These are phyloP conservation scores for Candida rishiriensis DNA, from an alignment of 805 yeast species.

Conservation along the genomic window DNA sequence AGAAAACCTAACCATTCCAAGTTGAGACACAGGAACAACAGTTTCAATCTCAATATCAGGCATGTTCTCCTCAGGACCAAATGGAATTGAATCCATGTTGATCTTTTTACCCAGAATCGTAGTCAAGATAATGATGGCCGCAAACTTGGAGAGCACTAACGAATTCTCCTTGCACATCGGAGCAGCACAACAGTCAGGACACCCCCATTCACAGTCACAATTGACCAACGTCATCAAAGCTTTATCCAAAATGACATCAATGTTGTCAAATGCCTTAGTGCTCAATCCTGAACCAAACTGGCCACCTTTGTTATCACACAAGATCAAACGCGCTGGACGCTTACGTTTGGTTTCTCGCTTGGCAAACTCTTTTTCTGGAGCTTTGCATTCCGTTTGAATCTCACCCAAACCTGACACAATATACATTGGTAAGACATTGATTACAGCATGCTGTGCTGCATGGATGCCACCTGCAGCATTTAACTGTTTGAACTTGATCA, in stretches of 20 bases:
- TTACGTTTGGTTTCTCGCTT: constrained; percentile 62
- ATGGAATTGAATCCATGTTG: constrained; percentile 45
- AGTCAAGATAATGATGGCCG: constrained; percentile 67
- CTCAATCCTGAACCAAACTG: constrained; percentile 75
- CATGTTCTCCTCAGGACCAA: constrained; percentile 76
- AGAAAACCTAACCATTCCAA: constrained; percentile 50
- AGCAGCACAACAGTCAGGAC: constrained; percentile 85
- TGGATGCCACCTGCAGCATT: constrained; percentile 91
- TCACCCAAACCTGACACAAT: constrained; percentile 75
- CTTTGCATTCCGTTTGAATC: constrained; percentile 89
- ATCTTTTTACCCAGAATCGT: constrained; percentile 52
- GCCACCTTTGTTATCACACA: constrained; percentile 83
- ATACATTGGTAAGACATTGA: constrained; percentile 71
- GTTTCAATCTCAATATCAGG: constrained; percentile 70
- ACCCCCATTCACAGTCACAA: constrained; percentile 68
- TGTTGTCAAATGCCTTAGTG: constrained; percentile 72
- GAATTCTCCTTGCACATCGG: constrained; percentile 76
- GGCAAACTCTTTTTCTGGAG: constrained; percentile 95
- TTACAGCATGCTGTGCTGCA: constrained; percentile 88
- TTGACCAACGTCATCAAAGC: constrained; percentile 54
- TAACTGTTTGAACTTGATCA: constrained; percentile 52
- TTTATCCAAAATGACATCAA: constrained; percentile 58
- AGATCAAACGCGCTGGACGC: constrained; percentile 83
- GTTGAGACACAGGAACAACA: constrained; percentile 46
- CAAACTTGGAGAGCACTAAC: constrained; percentile 82